Base-by-base conservation (phyloP, 2,329 filamentous ascomycete species). In the Paecilomyces niveus region DNA sequence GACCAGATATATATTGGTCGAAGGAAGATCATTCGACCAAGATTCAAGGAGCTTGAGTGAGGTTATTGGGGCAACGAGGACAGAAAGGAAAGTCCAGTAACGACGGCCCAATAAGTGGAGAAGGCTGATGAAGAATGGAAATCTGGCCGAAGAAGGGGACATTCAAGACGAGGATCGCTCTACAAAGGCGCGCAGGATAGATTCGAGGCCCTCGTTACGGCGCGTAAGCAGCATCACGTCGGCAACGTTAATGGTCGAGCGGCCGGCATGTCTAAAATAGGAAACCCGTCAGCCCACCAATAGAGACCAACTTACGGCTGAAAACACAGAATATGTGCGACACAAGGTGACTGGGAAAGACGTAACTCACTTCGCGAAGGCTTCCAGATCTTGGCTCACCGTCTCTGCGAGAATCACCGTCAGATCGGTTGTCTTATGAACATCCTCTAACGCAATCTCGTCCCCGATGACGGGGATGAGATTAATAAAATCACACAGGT, bases 141-240 rank as follows among this genome's bases (percentile, higher is more conserved):
- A 29, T 29, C 26, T 6, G 1, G 26, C 26, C 5, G 26, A 29
- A 29, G 26, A 29, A 7, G 5, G 3, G 26, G 26, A 6, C 26
- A 29, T 1, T 29, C 26, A 29, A 4, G 26, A 29, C 2, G 1
- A 5, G 26, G 26, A 29, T 29, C 26, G 70, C 54, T 73, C 71
- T 15, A 72, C 61, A 55, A 73, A 77, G 5, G 71, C 66, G 10
- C 67, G 68, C 69, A 99, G 81, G 33, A 97, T 85, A 15, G 81
- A 81, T 65, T 92, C 86, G 21, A 99, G 76, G 18, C 92, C 91
- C 58, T 92, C 89, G 67, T 97, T 99, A 59, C 93, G 86, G 61
- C 94, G 81, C 26, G 90, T 87, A 31, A 99, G 83, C 7, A 99
- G 83, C 67, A 97, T 78, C 11, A 97, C 92, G 70, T 99, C 94